phyloP scores from a whole-genome alignment of 2,329 filamentous ascomycete genomes.

The Penicillium griseofulvum region DNA sequence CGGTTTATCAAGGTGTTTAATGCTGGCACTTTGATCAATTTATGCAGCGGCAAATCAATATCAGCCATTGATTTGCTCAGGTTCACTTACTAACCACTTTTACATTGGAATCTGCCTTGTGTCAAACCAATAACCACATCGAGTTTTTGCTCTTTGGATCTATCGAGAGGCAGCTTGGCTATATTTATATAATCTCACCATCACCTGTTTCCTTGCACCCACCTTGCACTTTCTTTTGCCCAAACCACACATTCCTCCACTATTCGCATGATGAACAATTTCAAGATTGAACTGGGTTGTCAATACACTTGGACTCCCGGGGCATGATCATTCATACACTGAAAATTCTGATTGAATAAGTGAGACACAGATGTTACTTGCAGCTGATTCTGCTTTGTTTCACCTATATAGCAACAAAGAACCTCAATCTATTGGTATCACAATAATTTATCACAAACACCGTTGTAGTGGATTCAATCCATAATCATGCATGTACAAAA shows the following conservation, averaged over 20 bases:
- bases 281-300: slow-evolving; percentile 32
- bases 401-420: neutral
- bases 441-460: neutral
- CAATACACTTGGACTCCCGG: slow-evolving; percentile 29
- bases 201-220: too few species aligned
- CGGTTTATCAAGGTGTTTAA: neutral
- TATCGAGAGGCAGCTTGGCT: neutral
- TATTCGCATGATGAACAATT: slow-evolving; percentile 36
- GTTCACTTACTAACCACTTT: neutral
- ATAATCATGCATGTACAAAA: neutral
- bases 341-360: slow-evolving; percentile 40
- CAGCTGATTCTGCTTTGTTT: neutral
- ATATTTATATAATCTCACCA: neutral
- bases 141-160: neutral
- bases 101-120: neutral
- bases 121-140: neutral
- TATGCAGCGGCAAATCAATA: neutral
- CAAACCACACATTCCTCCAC: neutral
- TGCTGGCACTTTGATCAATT: neutral
- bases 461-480: neutral
- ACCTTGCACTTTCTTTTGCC: neutral
- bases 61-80: neutral
- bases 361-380: slow-evolving; percentile 10
- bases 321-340: slow-evolving; percentile 41
- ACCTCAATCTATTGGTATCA: neutral